Conservation (phyloP, 2,329 filamentous ascomycete species). For the Colletotrichum higginsianum region DNA sequence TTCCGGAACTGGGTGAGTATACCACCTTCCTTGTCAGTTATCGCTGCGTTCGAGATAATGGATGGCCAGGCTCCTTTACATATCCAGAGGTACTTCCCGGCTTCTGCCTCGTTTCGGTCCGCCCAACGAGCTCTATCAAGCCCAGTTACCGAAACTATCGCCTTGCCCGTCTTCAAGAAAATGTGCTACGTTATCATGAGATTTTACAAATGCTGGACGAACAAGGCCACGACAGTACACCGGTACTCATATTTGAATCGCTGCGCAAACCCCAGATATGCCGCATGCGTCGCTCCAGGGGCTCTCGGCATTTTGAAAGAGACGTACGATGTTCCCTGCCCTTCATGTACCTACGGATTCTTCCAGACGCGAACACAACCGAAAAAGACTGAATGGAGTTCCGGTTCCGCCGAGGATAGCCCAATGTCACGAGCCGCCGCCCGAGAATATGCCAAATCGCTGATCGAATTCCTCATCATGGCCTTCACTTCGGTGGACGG, state of each 20-base stretch:
- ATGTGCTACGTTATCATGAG: conserved; percentile 36
- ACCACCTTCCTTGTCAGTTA: background rate
- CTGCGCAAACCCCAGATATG: conserved; percentile 38
- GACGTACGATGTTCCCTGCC: conserved; percentile 18
- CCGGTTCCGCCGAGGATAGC: background rate
- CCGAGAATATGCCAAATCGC: conserved; percentile 4
- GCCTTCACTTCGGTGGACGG: background rate
- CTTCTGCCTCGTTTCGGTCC: background rate
- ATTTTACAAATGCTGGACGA: conserved; percentile 10
- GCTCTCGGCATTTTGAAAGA: conserved; percentile 4
- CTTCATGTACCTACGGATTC: conserved; percentile 27
- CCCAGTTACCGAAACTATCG: background rate
- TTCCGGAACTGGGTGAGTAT: background rate
- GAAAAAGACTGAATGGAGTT: too few relatives aligned
- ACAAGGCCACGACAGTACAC: background rate
- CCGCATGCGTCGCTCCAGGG: conserved; percentile 9
- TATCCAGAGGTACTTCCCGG: too few relatives aligned
- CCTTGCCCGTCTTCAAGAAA: background rate
- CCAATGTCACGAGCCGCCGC: conserved; percentile 12
- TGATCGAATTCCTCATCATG: conserved; percentile 23
- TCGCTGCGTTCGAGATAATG: background rate
- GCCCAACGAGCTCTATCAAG: background rate
- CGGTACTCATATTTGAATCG: conserved; percentile 23
- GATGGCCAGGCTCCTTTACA: background rate
- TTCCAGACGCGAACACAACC: conserved; percentile 9